Percentiles rank a stretch among this genome's conserved stretches.
Evolutionary conservation across 306 rosid species (phyloP).

Genomic region (Trifolium subterraneum): DNA sequence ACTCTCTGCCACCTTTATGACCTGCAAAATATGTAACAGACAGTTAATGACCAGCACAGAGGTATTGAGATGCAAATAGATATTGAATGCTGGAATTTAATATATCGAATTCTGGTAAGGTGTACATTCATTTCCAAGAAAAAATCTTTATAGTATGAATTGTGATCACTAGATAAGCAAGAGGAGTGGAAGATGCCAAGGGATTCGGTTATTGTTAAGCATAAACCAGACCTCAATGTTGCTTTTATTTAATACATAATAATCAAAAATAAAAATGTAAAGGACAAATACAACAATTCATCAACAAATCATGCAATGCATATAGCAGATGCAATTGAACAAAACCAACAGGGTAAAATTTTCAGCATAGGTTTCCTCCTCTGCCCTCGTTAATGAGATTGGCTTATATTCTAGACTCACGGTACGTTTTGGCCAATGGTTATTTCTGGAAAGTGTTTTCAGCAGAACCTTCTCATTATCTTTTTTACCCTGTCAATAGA

Average conservation of each 20-base stretch:
- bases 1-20: conserved; percentile 75
- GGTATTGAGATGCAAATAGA: neutral
- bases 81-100: neutral
- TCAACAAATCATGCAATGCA: neutral
- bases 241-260: neutral
- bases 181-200: neutral
- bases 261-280: neutral
- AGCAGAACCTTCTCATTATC: neutral
- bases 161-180: neutral
- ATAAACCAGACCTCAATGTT: conserved; percentile 1
- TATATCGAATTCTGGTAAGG: neutral
- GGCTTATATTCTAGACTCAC: neutral
- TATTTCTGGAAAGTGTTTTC: neutral
- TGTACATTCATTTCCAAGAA: conserved; percentile 8
- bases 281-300: neutral
- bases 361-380: neutral
- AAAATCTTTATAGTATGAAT: conserved; percentile 10
- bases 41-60: conserved; percentile 17
- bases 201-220: neutral
- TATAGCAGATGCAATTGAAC: conserved; percentile 1
- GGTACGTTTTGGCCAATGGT: conserved; percentile 2
- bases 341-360: neutral
- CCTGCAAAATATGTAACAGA: conserved; percentile 56
- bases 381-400: neutral
- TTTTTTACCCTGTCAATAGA: too few relatives aligned